These are phyloP conservation scores for Dunaliella primolecta DNA, from an alignment of 139 green algal species.

Conservation along the genomic window DNA sequence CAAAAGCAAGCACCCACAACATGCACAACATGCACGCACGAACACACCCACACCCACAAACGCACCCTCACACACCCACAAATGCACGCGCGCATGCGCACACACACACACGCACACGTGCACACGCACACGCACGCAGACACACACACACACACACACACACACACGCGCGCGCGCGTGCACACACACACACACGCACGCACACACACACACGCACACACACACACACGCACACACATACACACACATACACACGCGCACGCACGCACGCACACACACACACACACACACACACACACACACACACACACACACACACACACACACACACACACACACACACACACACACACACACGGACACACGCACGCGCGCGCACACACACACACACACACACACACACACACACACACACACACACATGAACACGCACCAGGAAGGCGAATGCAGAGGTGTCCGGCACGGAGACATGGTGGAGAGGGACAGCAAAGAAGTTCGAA, in stretches of 20 bases:
- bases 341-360: too few species aligned
- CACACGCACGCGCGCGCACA: too few species aligned
- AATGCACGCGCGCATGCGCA: neutral
- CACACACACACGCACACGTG: too few species aligned
- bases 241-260: too few species aligned
- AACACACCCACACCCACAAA: neutral
- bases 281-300: too few species aligned
- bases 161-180: too few species aligned
- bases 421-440: constrained; percentile 55
- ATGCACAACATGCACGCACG: neutral
- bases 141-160: neutral
- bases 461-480: constrained; percentile 52
- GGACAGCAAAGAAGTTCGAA: constrained; percentile 52
- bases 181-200: neutral
- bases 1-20: too few species aligned
- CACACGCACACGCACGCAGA: too few species aligned
- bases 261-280: neutral
- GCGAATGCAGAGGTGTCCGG: constrained; percentile 56
- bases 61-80: neutral
- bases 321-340: neutral
- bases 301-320: neutral
- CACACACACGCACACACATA: constrained; percentile 21
- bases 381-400: neutral
- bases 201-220: neutral
- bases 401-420: neutral